Evolutionary conservation across 2,329 filamentous ascomycete genomes (phyloP).

Genomic region (Penicillium sp.): DNA sequence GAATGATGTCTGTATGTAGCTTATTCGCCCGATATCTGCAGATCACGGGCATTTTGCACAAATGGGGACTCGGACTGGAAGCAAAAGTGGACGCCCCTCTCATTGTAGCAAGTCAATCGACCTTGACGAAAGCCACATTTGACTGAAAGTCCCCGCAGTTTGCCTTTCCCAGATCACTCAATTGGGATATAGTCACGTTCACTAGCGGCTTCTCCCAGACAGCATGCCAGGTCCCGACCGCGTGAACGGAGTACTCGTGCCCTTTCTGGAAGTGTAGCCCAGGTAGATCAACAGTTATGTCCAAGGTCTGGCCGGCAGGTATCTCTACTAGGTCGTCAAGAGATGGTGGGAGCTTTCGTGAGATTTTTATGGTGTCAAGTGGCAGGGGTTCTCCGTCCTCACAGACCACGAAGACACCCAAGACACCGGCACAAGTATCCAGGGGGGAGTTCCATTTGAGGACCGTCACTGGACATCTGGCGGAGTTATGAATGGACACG

Average conservation of each 20-base stretch:
- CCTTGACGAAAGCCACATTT: constrained; percentile 17
- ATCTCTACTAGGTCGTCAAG: constrained; percentile 32
- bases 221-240: constrained; percentile 36
- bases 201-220: constrained; percentile 28
- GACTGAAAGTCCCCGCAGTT: constrained; percentile 26
- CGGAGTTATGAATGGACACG: constrained; percentile 28
- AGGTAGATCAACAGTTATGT: constrained; percentile 25
- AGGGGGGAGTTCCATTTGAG: constrained; percentile 39
- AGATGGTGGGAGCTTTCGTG: constrained; percentile 30
- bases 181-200: constrained; percentile 23
- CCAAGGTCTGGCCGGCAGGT: constrained; percentile 19
- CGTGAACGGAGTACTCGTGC: constrained; percentile 31
- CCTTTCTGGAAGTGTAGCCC: constrained; percentile 26
- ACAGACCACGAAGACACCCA: constrained; percentile 30
- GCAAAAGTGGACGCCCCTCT: not conserved
- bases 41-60: not conserved
- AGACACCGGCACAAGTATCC: constrained; percentile 29
- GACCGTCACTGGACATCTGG: constrained; percentile 28
- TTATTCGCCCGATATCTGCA: not conserved
- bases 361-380: constrained; percentile 32
- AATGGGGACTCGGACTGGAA: not conserved
- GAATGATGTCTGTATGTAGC: no score
- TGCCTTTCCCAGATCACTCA: constrained; percentile 17
- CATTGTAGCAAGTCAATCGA: constrained; percentile 8
- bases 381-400: constrained; percentile 21